phyloP scores from a whole-genome alignment of 73 alveolate species.

The Paramecium octaurelia region DNA sequence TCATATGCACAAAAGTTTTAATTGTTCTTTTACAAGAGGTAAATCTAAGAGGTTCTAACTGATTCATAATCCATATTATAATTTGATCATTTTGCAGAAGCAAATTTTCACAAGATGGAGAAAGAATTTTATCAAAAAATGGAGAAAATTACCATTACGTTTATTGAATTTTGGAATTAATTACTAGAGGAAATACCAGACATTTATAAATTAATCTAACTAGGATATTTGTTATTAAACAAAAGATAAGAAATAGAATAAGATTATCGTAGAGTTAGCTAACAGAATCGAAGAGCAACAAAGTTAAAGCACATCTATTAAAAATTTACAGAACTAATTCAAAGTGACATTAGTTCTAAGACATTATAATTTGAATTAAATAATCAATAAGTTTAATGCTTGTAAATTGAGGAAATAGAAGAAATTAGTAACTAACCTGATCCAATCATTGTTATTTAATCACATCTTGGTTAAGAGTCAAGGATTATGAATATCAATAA shows the following conservation, averaged over 20 bases:
- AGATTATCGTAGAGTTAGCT: not conserved
- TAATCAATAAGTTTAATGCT: not conserved
- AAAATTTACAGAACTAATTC: not conserved
- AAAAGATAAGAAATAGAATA: not conserved
- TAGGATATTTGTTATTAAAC: not conserved
- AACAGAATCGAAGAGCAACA: not conserved
- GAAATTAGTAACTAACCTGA: not conserved
- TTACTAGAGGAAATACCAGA: not conserved
- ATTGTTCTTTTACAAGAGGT: not conserved
- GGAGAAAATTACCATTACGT: not conserved
- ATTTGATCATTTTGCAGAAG: not conserved
- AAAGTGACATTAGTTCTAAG: not conserved
- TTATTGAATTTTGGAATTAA: not conserved
- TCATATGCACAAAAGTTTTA: not conserved
- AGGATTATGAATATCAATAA: not conserved
- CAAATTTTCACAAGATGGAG: not conserved
- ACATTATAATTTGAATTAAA: not conserved
- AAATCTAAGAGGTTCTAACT: not conserved
- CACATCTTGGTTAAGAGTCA: not conserved
- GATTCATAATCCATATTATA: not conserved
- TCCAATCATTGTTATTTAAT: not conserved
- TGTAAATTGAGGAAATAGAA: not conserved
- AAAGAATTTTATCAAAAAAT: not conserved
- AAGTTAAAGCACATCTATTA: not conserved
- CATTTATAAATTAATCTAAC: not conserved